Evolutionary conservation across 352 stramenopile genomes (phyloP).

Genomic region (Phytopythium cucurbitacearum): DNA sequence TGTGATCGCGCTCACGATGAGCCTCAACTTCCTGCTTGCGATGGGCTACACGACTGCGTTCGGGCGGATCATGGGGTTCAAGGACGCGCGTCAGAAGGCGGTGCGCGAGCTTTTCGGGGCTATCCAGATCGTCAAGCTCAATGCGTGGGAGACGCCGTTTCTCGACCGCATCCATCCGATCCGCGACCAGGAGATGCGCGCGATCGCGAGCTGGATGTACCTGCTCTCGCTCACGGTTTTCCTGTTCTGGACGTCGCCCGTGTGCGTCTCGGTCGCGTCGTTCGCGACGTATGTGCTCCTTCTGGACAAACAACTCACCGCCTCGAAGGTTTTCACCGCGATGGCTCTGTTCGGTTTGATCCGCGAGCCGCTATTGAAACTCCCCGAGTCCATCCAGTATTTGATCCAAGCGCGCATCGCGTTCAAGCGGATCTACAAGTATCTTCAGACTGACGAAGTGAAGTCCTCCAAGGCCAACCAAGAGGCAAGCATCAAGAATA

Average conservation of each 20-base stretch:
- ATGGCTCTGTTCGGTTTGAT: conserved; percentile 13
- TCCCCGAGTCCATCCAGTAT: conserved; percentile 9
- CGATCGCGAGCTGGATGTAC: conserved; percentile 62
- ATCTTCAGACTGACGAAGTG: conserved; percentile 2
- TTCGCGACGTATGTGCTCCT: conserved; percentile 29
- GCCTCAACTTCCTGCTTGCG: conserved; percentile 16
- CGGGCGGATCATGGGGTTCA: conserved; percentile 22
- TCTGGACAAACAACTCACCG: conserved; percentile 18
- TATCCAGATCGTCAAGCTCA: conserved; percentile 91
- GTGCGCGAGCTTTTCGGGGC: conserved; percentile 36
- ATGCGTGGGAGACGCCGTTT: conserved; percentile 84
- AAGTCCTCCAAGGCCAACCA: background rate
- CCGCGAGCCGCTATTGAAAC: conserved; percentile 7
- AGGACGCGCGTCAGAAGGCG: conserved; percentile 36
- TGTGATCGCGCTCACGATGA: conserved; percentile 21
- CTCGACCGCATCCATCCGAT: conserved; percentile 50
- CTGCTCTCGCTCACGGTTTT: conserved; percentile 59
- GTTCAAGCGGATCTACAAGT: background rate
- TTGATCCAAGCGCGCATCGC: conserved; percentile 5
- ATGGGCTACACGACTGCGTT: conserved; percentile 11
- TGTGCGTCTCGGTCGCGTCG: conserved; percentile 23
- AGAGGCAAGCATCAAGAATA: conserved; percentile 14
- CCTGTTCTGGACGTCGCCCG: conserved; percentile 21
- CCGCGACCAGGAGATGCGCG: conserved; percentile 60
- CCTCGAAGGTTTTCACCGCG: conserved; percentile 24